Percentiles rank a stretch among this genome's conserved stretches.
phyloP scores from a whole-genome alignment of 176 grass and related monocot species.

The Musa itinerans region DNA sequence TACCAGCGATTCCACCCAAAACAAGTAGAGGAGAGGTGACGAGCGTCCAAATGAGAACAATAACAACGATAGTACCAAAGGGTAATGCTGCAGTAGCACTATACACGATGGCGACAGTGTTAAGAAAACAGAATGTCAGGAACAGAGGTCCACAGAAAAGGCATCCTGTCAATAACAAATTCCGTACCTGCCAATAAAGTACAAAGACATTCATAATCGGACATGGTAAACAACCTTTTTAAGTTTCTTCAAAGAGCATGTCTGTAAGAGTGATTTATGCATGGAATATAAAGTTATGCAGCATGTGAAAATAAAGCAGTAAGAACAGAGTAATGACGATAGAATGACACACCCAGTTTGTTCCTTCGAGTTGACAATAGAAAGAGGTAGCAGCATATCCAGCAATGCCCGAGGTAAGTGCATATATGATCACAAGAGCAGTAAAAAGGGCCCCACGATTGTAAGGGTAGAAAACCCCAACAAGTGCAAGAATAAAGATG shows the following conservation, averaged over 20 bases:
- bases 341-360: background rate
- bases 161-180: background rate
- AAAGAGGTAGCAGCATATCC: slow-evolving; percentile 1
- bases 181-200: background rate
- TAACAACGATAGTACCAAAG: background rate
- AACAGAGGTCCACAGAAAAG: background rate
- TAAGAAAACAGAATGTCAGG: background rate
- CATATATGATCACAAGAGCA: background rate
- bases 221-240: background rate
- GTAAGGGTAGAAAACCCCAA: background rate
- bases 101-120: background rate
- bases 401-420: background rate
- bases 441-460: background rate
- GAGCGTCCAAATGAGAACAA: slow-evolving; percentile 1
- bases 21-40: slow-evolving; percentile 2
- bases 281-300: background rate
- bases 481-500: background rate
- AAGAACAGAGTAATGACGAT: background rate
- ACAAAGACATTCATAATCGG: background rate
- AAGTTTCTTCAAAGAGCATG: background rate
- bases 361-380: slow-evolving; percentile 1
- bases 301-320: background rate
- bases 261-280: background rate
- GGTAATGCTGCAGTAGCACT: background rate
- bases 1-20: background rate